These are phyloP conservation scores for Tympanopsis confertula DNA, from an alignment of 2,329 filamentous ascomycete genomes.

Conservation along the genomic window DNA sequence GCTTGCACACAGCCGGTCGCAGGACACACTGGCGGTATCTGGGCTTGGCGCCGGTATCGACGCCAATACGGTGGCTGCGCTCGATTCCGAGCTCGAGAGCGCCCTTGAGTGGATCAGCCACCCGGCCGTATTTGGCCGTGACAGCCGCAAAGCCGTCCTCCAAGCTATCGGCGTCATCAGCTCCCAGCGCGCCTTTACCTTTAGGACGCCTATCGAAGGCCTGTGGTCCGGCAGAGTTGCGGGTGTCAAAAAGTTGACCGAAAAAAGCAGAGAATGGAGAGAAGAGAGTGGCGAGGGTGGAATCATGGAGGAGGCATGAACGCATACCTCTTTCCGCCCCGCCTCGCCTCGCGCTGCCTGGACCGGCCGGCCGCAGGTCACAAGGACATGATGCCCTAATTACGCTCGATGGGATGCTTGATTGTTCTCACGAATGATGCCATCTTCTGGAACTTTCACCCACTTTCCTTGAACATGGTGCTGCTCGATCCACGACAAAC, in stretches of 20 bases:
- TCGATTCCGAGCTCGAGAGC: constrained; percentile 82
- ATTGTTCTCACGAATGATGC: no score
- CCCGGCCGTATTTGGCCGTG: constrained; percentile 83
- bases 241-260: constrained; percentile 71
- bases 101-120: constrained; percentile 96
- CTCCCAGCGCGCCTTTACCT: constrained; percentile 86
- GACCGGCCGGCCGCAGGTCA: no score
- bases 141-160: constrained; percentile 87
- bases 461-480: no score
- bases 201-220: constrained; percentile 76
- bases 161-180: constrained; percentile 96
- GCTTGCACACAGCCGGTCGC: constrained; percentile 38
- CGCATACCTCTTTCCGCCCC: no score
- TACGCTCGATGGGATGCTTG: no score
- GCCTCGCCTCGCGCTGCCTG: no score
- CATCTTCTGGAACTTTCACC: no score
- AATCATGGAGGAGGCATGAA: constrained; percentile 47
- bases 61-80: constrained; percentile 64
- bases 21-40: constrained; percentile 44
- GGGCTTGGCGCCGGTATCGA: constrained; percentile 61
- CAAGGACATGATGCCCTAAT: no score
- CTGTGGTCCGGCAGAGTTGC: constrained; percentile 77
- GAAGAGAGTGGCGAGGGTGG: constrained; percentile 67
- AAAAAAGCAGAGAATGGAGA: constrained; percentile 81
- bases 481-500: no score